These are phyloP conservation scores for Thelonectria discophora DNA, from an alignment of 2,329 filamentous ascomycete genomes.

Conservation along the genomic window DNA sequence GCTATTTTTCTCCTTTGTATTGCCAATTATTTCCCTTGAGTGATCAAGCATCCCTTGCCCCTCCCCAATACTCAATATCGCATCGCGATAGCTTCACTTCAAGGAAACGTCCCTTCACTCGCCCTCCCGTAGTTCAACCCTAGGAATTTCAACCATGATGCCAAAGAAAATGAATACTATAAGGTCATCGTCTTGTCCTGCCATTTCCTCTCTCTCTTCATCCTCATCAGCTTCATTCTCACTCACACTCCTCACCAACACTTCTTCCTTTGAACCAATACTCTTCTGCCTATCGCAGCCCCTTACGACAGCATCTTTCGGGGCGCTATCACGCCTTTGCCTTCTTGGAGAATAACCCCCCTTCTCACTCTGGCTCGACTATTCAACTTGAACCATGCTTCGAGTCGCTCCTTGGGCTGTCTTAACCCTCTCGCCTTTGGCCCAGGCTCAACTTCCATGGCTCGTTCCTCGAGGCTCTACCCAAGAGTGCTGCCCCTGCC, in stretches of 20 bases:
- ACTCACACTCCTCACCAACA: not conserved
- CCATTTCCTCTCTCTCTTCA: conserved; percentile 8
- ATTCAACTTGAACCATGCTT: conserved; percentile 34
- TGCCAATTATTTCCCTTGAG: not conserved
- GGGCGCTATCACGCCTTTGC: not conserved
- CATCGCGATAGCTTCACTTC: conserved; percentile 15
- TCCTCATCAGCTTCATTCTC: conserved; percentile 15
- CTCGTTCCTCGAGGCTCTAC: conserved; percentile 30
- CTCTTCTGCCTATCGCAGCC: not conserved
- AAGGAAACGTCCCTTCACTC: conserved; percentile 7
- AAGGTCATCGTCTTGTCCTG: conserved; percentile 21
- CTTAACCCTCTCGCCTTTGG: conserved; percentile 40
- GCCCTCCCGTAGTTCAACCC: not conserved
- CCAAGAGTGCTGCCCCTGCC: conserved; percentile 46
- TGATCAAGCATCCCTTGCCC: conserved; percentile 1
- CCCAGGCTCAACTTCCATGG: conserved; percentile 40
- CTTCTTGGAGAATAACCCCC: not conserved
- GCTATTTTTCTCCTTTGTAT: not conserved
- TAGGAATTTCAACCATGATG: not conserved
- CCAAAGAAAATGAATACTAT: conserved; percentile 19
- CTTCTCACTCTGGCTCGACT: not conserved
- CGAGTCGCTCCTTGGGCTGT: conserved; percentile 38
- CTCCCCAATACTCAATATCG: conserved; percentile 19
- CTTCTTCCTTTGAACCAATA: conserved; percentile 1
- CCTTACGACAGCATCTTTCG: not conserved